These are phyloP conservation scores for Termitomyces sp. DNA, from an alignment of 768 basidiomycete genomes.

Conservation along the genomic window DNA sequence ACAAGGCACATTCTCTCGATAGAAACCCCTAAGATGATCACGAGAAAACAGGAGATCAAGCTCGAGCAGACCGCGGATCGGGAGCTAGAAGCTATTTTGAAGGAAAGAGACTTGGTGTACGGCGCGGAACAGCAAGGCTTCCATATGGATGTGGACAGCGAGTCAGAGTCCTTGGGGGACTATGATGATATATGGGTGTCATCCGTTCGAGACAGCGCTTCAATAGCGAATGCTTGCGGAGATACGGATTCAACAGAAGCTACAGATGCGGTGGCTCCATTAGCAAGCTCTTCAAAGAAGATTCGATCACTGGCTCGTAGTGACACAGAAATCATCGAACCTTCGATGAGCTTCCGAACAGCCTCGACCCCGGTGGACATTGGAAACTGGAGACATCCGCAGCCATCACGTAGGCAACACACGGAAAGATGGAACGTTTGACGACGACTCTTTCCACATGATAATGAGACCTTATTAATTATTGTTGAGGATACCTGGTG, in stretches of 20 bases:
- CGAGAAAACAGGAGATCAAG: neutral
- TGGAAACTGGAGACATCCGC: neutral
- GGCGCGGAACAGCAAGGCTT: neutral
- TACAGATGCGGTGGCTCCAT: neutral
- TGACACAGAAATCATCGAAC: neutral
- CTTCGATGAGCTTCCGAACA: neutral
- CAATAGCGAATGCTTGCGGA: neutral
- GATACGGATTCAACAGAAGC: neutral
- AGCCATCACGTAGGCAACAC: neutral
- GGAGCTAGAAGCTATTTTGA: conserved; percentile 1
- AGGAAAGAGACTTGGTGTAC: neutral
- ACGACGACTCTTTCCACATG: neutral
- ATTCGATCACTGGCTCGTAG: neutral
- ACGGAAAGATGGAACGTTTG: neutral
- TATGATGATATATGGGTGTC: neutral
- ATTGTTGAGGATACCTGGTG: neutral
- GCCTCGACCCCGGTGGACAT: neutral
- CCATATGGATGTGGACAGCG: neutral
- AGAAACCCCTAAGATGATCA: neutral
- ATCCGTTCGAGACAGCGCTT: neutral
- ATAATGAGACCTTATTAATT: neutral
- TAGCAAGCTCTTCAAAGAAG: neutral
- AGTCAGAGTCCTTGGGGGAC: neutral
- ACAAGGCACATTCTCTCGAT: neutral
- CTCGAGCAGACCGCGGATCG: neutral